Evolutionary conservation across 1,139 yeast species (phyloP).

Genomic region (Yamadazyma dendronema): DNA sequence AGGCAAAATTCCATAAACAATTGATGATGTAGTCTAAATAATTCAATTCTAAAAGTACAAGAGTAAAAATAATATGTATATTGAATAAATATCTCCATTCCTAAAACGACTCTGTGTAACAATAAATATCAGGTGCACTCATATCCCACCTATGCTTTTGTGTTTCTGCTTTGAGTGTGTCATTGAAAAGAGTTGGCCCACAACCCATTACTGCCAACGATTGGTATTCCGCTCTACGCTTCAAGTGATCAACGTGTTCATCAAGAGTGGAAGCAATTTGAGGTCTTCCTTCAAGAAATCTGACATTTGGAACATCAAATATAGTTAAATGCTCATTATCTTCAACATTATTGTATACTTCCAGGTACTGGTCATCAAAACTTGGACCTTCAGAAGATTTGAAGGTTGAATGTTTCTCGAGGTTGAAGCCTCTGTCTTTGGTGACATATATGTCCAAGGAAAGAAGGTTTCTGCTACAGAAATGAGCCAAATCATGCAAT

Average conservation of each 20-base stretch:
- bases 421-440: conserved; percentile 6
- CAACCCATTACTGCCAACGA: conserved; percentile 38
- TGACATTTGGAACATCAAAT: conserved; percentile 10
- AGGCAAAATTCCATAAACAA: too few relatives aligned
- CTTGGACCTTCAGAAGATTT: background rate
- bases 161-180: conserved; percentile 25
- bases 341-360: background rate
- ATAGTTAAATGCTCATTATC: conserved; percentile 4
- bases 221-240: conserved; percentile 12
- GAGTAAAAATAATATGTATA: too few relatives aligned
- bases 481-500: conserved; percentile 27
- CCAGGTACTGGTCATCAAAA: background rate
- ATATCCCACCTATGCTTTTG: conserved; percentile 26
- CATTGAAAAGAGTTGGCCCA: conserved; percentile 34
- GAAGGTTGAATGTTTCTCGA: background rate
- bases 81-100: too few relatives aligned
- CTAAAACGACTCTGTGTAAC: conserved; percentile 31
- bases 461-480: conserved; percentile 23
- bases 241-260: conserved; percentile 8
- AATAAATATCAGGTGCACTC: conserved; percentile 34
- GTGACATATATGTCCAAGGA: conserved; percentile 21
- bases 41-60: too few relatives aligned
- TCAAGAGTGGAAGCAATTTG: conserved; percentile 7
- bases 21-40: too few relatives aligned
- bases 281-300: conserved; percentile 13